Conservation (phyloP, 2,329 filamentous ascomycete species). For the Calonectria honghensis region DNA sequence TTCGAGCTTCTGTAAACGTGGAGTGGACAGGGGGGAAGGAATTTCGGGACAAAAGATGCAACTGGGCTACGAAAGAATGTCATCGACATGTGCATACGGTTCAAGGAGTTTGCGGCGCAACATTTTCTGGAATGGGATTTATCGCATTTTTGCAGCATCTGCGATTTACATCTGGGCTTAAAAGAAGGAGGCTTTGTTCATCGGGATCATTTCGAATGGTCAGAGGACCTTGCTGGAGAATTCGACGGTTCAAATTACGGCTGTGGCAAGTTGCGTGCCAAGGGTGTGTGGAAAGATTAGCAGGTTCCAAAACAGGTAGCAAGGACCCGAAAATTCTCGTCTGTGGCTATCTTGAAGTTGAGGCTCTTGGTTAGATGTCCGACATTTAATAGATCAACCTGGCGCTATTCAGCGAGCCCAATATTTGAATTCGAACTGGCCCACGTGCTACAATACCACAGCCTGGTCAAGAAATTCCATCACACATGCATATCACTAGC, state of each 20-base stretch:
- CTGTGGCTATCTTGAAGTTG: background rate
- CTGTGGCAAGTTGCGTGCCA: background rate
- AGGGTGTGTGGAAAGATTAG: background rate
- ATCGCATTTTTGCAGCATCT: slow-evolving; percentile 29
- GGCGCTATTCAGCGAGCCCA: slow-evolving; percentile 2
- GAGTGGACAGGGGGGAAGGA: background rate
- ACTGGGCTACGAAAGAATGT: slow-evolving; percentile 51
- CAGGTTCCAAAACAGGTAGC: background rate
- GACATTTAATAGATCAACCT: background rate
- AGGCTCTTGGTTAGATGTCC: background rate
- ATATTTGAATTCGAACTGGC: background rate
- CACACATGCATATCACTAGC: too few species aligned
- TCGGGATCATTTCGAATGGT: background rate
- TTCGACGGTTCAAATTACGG: background rate
- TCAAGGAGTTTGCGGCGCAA: slow-evolving; percentile 49
- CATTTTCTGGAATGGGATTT: slow-evolving; percentile 30
- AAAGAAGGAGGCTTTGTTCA: background rate
- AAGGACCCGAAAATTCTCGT: background rate
- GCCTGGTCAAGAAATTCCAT: background rate
- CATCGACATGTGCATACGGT: slow-evolving; percentile 34
- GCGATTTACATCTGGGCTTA: slow-evolving; percentile 7
- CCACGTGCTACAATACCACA: background rate
- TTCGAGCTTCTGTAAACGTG: slow-evolving; percentile 86
- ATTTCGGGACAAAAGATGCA: background rate
- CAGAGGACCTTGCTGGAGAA: background rate